phyloP scores from a whole-genome alignment of 73 alveolate genomes.

The Blepharisma stoltei region DNA sequence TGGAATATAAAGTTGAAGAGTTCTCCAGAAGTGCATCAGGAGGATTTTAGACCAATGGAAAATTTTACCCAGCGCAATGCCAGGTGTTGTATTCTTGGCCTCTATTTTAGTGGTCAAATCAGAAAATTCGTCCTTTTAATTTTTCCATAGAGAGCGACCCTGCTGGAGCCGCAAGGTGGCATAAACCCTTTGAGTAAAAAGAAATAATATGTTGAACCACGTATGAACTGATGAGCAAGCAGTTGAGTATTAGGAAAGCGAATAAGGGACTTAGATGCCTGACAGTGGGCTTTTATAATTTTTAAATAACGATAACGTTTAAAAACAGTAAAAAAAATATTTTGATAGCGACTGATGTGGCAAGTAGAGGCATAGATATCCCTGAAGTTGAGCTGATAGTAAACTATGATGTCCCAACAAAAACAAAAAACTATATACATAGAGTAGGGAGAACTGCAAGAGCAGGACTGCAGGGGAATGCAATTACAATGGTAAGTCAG shows the following conservation, averaged over 20 bases:
- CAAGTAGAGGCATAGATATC: conserved; percentile 96
- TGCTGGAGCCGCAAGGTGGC: too few relatives aligned
- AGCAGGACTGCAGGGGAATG: conserved; percentile 94
- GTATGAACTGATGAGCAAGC: conserved; percentile 65
- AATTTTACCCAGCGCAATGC: too few relatives aligned
- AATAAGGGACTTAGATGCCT: conserved; percentile 62
- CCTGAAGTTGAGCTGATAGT: conserved; percentile 82
- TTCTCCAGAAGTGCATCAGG: too few relatives aligned
- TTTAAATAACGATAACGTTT: conserved; percentile 60
- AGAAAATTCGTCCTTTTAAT: too few relatives aligned
- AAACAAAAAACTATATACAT: conserved; percentile 95
- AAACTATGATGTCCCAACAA: conserved; percentile 95
- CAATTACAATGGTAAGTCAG: conserved; percentile 93
- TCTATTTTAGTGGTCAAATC: too few relatives aligned
- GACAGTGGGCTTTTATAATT: conserved; percentile 53
- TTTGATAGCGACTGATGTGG: conserved; percentile 93
- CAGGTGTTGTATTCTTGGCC: too few relatives aligned
- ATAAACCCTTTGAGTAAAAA: too few relatives aligned
- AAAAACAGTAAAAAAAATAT: conserved; percentile 86
- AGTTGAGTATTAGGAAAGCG: conserved; percentile 57
- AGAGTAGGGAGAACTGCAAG: conserved; percentile 99
- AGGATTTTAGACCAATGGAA: too few relatives aligned
- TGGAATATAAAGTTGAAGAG: too few relatives aligned
- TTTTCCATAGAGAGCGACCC: too few relatives aligned
- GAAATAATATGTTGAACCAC: conserved; percentile 55